Conservation (phyloP, 306 rosid genomes). For the Crotalaria pallida region DNA sequence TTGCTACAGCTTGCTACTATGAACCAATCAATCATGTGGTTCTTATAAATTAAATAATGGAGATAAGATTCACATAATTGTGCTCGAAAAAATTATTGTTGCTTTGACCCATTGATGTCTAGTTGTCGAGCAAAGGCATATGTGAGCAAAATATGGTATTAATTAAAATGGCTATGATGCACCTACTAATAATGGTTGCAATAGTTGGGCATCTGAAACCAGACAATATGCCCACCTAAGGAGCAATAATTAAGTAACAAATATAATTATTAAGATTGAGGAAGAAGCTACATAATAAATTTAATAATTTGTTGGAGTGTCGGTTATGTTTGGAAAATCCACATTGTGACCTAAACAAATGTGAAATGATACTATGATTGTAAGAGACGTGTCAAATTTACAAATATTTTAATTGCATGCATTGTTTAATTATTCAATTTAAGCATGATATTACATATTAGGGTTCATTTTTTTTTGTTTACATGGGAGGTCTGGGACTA, state of each 20-base stretch:
- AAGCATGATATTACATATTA: no score
- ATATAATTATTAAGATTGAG: constrained; percentile 12
- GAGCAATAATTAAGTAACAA: constrained; percentile 20
- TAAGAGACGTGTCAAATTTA: no score
- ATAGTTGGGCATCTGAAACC: constrained; percentile 9
- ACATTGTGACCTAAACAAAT: not conserved
- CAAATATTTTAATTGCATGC: no score
- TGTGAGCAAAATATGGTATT: not conserved
- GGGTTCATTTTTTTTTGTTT: no score
- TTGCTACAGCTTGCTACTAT: not conserved
- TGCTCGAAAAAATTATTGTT: not conserved
- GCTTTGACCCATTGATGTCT: constrained; percentile 18
- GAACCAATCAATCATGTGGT: not conserved
- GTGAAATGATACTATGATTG: not conserved
- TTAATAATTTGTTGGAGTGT: constrained; percentile 2
- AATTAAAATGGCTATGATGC: not conserved
- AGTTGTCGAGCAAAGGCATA: constrained; percentile 10
- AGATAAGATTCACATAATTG: constrained; percentile 1
- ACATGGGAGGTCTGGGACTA: no score
- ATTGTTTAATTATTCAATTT: no score
- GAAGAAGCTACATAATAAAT: not conserved
- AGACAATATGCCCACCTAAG: constrained; percentile 16
- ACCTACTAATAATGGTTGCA: not conserved
- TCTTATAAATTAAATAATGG: not conserved
- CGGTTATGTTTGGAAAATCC: constrained; percentile 11